phyloP scores from a whole-genome alignment of 2,329 filamentous ascomycete genomes.

The Cladosporium sp. region DNA sequence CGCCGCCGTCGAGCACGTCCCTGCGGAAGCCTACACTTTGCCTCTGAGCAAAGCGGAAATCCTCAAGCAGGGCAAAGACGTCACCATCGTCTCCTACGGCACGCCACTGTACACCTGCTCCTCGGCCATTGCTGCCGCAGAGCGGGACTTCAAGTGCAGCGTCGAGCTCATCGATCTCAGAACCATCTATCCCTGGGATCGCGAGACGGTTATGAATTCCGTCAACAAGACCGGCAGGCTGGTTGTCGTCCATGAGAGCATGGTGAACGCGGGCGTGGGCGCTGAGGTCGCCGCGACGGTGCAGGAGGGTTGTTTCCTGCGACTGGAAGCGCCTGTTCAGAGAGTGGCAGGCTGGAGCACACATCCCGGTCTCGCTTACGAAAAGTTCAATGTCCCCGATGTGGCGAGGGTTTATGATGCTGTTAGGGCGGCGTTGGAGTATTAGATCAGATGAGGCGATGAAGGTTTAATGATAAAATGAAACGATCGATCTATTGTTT shows the following conservation, averaged over 20 bases:
- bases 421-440: constrained; percentile 44
- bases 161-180: constrained; percentile 84
- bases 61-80: constrained; percentile 70
- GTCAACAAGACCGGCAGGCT: constrained; percentile 83
- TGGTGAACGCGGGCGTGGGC: constrained; percentile 84
- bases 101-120: constrained; percentile 84
- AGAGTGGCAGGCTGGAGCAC: constrained; percentile 88
- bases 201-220: constrained; percentile 72
- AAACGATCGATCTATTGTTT: not conserved
- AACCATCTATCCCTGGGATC: constrained; percentile 90
- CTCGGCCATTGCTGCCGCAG: constrained; percentile 68
- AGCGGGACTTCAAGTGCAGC: constrained; percentile 70
- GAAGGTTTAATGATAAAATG: constrained; percentile 4
- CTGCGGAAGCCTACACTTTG: constrained; percentile 73
- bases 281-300: constrained; percentile 86
- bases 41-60: constrained; percentile 83
- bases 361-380: constrained; percentile 73
- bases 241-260: constrained; percentile 87
- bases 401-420: constrained; percentile 63
- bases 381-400: constrained; percentile 70
- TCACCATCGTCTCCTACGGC: constrained; percentile 85
- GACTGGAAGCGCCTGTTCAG: constrained; percentile 78
- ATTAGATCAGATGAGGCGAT: no score
- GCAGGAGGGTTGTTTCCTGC: constrained; percentile 80
- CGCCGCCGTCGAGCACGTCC: constrained; percentile 87